A percentile compares a stretch with the other conserved stretches of the same genome.
Evolutionary conservation across 2,329 filamentous ascomycete species (phyloP).

Genomic region (Penicillium sp.): DNA sequence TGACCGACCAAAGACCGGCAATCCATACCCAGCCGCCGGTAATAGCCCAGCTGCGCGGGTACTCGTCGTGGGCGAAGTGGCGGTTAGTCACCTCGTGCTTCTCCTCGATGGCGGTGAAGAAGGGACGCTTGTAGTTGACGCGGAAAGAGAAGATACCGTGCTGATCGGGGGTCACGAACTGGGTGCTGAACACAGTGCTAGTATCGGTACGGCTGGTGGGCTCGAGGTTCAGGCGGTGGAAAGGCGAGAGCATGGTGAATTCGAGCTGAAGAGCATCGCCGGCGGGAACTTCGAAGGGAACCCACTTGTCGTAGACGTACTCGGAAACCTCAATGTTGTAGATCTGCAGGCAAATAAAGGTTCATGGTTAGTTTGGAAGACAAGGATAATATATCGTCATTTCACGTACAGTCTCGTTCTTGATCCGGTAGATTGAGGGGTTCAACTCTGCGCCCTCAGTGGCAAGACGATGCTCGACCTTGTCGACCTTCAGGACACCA

Average conservation of each 20-base stretch:
- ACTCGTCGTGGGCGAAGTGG: slow-evolving; percentile 97
- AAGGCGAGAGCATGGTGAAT: slow-evolving; percentile 97
- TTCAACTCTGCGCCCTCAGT: slow-evolving; percentile 61
- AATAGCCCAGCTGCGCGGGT: slow-evolving; percentile 85
- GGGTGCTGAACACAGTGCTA: slow-evolving; percentile 69
- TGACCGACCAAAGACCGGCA: slow-evolving; percentile 78
- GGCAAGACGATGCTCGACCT: slow-evolving; percentile 70
- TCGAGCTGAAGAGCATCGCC: slow-evolving; percentile 84
- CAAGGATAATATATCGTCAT: background rate
- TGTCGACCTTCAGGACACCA: slow-evolving; percentile 82
- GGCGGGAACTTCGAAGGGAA: slow-evolving; percentile 68
- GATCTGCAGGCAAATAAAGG: slow-evolving; percentile 52
- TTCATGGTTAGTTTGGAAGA: slow-evolving; percentile 27
- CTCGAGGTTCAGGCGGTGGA: slow-evolving; percentile 78
- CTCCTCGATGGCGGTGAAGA: slow-evolving; percentile 85
- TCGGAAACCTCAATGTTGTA: slow-evolving; percentile 89
- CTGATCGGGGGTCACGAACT: slow-evolving; percentile 87
- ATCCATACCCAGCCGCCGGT: slow-evolving; percentile 94
- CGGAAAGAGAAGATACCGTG: slow-evolving; percentile 99
- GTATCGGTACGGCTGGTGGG: slow-evolving; percentile 60
- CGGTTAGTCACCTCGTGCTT: slow-evolving; percentile 93
- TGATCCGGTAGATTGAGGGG: slow-evolving; percentile 88
- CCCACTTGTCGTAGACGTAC: slow-evolving; percentile 71
- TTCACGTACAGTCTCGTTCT: slow-evolving; percentile 86
- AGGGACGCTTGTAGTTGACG: slow-evolving; percentile 94